These are phyloP conservation scores for Ochetophila trinervis DNA, from an alignment of 306 rosid species.

Conservation along the genomic window DNA sequence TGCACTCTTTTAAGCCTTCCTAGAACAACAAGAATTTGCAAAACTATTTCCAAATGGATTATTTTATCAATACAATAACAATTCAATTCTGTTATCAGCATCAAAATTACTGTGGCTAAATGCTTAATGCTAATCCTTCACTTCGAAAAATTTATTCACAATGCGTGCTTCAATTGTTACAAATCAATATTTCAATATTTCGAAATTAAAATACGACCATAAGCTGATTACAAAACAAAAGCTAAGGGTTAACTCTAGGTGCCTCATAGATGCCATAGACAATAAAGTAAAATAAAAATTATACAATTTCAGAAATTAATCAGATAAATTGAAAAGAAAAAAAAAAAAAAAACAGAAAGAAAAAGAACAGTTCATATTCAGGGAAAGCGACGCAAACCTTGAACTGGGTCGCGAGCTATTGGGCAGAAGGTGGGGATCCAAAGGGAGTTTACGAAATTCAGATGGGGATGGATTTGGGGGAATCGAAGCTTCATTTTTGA, in stretches of 20 bases:
- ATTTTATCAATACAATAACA: no score
- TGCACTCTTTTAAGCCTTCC: no score
- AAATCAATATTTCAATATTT: neutral
- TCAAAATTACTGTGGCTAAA: no score
- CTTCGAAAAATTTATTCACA: neutral
- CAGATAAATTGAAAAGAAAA: neutral
- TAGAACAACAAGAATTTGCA: no score
- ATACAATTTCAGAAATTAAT: neutral
- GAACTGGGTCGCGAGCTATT: slow-evolving; percentile 37
- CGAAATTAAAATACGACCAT: neutral
- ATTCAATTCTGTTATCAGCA: no score
- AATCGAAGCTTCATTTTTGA: slow-evolving; percentile 22
- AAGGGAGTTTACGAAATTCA: slow-evolving; percentile 16
- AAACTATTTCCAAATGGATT: no score
- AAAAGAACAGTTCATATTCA: neutral
- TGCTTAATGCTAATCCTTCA: no score
- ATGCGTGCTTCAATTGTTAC: neutral
- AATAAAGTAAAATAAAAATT: neutral
- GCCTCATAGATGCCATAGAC: no score
- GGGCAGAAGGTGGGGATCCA: neutral
- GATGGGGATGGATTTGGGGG: slow-evolving; percentile 8
- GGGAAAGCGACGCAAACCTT: slow-evolving; percentile 21
- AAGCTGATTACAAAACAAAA: neutral
- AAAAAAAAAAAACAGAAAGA: neutral
- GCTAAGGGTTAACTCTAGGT: neutral